Evolutionary conservation across 208 protist species (phyloP), one percentile per base, ranked within the genome.

Genomic region (Leishmania lainsoni): DNA sequence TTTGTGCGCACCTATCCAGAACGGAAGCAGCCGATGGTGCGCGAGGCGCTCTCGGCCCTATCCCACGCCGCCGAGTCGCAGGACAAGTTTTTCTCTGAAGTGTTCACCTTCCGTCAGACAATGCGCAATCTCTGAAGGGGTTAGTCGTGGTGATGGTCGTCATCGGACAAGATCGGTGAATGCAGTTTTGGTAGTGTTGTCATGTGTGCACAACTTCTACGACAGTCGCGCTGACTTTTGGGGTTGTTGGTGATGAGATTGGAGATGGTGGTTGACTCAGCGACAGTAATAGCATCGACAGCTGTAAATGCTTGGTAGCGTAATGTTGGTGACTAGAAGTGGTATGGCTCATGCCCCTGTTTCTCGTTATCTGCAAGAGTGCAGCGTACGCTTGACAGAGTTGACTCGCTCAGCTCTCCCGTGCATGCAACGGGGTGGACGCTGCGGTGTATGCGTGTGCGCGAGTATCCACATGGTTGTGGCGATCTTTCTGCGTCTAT

Each of bases 21-120:
- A 73, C 74, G 82, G 42, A 97, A 97, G 80, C 93, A 89, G 72
- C 32, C 32, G 32, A 75, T 83, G 29, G 86, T 97, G 70, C 88
- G 90, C 17, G 93, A 95, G 84, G 93, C 93, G 29, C 74, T 94
- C 29, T 93, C 92, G 2, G 61, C 71, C 3, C 83, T 97, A 20
- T 86, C 89, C 39, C 93, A 95, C 63, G 92, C 83, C 42, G 88
- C 83, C 5, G 91, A 92, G 65, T 89, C 93, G 56, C 86, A 89
- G 78, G 89, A 93, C 48, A 89, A 91, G 77, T 97, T 97, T 79
- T 95, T 94, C 81, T 93, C 90, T 9, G 92, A 94, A 75, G 90
- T 95, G 14, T 95, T 94, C 82, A 81, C 91, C 29, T 94, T 97
- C 77, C 92, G 93, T 17, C 88, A 94, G 83, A 79, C 83, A 56